Conservation (phyloP, 2,329 filamentous ascomycete genomes). For the Byssochlamys sp. region DNA sequence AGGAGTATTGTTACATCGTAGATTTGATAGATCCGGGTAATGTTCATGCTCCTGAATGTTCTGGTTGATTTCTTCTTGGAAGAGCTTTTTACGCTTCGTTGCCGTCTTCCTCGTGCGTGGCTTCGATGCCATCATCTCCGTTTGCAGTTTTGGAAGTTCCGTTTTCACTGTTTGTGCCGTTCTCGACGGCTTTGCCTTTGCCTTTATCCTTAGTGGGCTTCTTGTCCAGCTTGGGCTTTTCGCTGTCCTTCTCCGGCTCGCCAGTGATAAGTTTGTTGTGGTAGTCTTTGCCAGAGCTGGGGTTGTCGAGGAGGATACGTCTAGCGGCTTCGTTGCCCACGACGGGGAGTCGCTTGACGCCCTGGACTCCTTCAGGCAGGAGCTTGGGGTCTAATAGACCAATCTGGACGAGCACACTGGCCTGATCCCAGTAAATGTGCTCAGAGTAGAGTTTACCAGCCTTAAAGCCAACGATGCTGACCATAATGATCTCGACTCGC, state of each 20-base stretch:
- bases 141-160: conserved; percentile 1
- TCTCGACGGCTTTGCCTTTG: conserved; percentile 1
- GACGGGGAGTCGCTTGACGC: conserved; percentile 31
- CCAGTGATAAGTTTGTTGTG: conserved; percentile 22
- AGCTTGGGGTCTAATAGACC: conserved; percentile 50
- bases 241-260: not conserved
- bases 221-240: not conserved
- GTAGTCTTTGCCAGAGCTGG: conserved; percentile 24
- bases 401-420: conserved; percentile 50
- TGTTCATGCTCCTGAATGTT: not conserved
- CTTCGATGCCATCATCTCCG: not conserved
- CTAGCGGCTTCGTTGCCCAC: conserved; percentile 31
- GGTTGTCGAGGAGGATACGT: conserved; percentile 31
- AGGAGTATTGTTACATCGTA: not conserved
- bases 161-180: not conserved
- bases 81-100: not conserved
- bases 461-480: conserved; percentile 48
- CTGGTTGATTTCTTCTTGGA: not conserved
- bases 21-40: not conserved
- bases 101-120: not conserved
- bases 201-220: not conserved
- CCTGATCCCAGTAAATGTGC: conserved; percentile 55
- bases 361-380: conserved; percentile 38
- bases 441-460: conserved; percentile 48
- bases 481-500: conserved; percentile 48